Conservation (phyloP, 192 early-diverging fungal species). For the Mortierella hygrophila region DNA sequence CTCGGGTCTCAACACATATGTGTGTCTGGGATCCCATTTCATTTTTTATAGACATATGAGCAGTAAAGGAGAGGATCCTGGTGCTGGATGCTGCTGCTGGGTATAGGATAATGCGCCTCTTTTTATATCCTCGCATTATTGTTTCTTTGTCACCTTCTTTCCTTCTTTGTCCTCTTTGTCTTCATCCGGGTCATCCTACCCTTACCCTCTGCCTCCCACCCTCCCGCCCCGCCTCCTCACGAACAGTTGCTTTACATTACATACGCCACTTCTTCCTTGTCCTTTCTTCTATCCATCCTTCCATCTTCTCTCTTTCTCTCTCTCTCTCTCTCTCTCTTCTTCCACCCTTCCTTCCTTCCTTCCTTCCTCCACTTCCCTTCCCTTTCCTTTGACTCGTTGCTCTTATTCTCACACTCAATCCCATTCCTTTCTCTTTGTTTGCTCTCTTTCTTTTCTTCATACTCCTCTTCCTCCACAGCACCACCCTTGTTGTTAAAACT, state of each 20-base stretch:
- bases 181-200: neutral
- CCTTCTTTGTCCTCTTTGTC: neutral
- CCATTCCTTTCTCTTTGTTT: neutral
- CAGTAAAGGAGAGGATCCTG: neutral
- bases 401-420: conserved; percentile 1
- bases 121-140: neutral
- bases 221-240: neutral
- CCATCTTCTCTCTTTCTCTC: neutral
- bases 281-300: neutral
- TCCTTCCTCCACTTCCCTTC: neutral
- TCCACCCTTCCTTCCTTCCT: neutral
- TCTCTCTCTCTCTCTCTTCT: neutral
- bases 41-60: neutral
- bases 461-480: neutral
- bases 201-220: neutral
- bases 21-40: neutral
- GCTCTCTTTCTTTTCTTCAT: neutral
- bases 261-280: neutral
- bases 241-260: neutral
- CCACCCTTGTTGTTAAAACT: neutral
- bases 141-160: conserved; percentile 5
- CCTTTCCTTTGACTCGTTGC: neutral
- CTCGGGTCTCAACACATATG: neutral
- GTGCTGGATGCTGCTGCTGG: too few species aligned
- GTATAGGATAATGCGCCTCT: too few species aligned